Evolutionary conservation across 1,139 yeast genomes (phyloP).

Genomic region (Yamadazyma diddensiae): DNA sequence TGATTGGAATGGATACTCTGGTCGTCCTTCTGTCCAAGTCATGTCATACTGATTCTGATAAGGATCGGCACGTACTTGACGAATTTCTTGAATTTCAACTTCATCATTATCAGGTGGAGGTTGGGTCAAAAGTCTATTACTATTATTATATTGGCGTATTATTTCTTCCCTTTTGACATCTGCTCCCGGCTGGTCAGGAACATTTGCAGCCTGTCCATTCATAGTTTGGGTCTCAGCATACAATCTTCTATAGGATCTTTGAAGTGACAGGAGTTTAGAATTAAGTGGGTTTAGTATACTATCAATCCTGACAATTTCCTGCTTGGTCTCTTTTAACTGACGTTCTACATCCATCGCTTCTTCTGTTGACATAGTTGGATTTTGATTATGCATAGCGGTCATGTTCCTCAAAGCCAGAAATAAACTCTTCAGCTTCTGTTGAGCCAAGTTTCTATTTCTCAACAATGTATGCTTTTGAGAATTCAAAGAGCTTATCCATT

Average conservation of each 20-base stretch:
- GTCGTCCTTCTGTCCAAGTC: too few relatives aligned
- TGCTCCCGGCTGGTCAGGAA: too few relatives aligned
- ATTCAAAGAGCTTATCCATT: background rate
- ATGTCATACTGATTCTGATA: too few relatives aligned
- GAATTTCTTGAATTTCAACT: too few relatives aligned
- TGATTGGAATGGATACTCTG: background rate
- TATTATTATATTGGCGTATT: too few relatives aligned
- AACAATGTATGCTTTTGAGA: background rate
- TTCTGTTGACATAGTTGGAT: constrained; percentile 1
- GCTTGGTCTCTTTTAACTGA: background rate
- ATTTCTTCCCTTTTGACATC: too few relatives aligned
- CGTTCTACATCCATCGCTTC: background rate
- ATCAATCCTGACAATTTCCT: background rate
- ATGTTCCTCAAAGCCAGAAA: background rate
- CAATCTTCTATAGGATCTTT: background rate
- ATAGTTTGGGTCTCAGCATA: background rate
- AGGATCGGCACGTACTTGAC: too few relatives aligned
- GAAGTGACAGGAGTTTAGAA: background rate
- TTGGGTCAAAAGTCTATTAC: too few relatives aligned
- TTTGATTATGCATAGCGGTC: background rate
- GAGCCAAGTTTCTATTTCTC: background rate
- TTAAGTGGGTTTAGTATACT: background rate
- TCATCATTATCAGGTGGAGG: too few relatives aligned
- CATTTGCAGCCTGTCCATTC: too few relatives aligned
- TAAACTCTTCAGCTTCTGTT: background rate